These are phyloP conservation scores for Baudoinia panamericana DNA, from an alignment of 495 filamentous ascomycete species.

Conservation along the genomic window DNA sequence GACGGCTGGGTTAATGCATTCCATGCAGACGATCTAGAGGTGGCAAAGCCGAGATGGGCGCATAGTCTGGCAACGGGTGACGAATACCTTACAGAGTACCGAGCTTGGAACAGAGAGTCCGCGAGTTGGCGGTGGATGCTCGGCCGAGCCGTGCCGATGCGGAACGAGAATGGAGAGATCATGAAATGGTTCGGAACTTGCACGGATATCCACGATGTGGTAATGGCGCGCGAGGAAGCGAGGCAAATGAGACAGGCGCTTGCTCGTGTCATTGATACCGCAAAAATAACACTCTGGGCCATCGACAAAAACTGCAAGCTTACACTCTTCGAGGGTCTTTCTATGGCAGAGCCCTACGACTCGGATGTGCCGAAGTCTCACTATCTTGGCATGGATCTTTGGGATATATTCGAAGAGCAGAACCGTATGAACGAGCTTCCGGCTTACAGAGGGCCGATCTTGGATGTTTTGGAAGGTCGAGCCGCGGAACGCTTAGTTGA, in stretches of 20 bases:
- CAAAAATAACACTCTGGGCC: conserved; percentile 54
- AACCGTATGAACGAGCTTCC: conserved; percentile 30
- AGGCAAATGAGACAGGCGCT: conserved; percentile 48
- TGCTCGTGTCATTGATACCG: conserved; percentile 52
- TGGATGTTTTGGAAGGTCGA: conserved; percentile 43
- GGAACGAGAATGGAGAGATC: conserved; percentile 47
- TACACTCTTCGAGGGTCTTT: conserved; percentile 48
- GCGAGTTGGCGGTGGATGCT: conserved; percentile 64
- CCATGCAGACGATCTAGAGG: conserved; percentile 45
- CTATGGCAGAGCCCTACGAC: conserved; percentile 24
- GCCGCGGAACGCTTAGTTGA: conserved; percentile 38
- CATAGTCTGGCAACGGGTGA: conserved; percentile 50
- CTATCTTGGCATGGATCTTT: conserved; percentile 43
- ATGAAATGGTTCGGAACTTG: conserved; percentile 64
- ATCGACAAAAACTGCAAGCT: conserved; percentile 43
- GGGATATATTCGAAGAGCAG: conserved; percentile 39
- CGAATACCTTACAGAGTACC: conserved; percentile 51
- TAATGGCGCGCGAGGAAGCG: conserved; percentile 46
- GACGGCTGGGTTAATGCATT: conserved; percentile 33
- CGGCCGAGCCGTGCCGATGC: conserved; percentile 48
- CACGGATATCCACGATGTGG: conserved; percentile 53
- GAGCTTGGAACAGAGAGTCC: conserved; percentile 44
- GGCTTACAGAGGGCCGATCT: conserved; percentile 39
- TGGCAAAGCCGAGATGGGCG: conserved; percentile 38
- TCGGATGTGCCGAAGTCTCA: conserved; percentile 1